These are phyloP conservation scores for Solanum lycopersicoides DNA, from an alignment of 257 asterid genomes.

Conservation along the genomic window DNA sequence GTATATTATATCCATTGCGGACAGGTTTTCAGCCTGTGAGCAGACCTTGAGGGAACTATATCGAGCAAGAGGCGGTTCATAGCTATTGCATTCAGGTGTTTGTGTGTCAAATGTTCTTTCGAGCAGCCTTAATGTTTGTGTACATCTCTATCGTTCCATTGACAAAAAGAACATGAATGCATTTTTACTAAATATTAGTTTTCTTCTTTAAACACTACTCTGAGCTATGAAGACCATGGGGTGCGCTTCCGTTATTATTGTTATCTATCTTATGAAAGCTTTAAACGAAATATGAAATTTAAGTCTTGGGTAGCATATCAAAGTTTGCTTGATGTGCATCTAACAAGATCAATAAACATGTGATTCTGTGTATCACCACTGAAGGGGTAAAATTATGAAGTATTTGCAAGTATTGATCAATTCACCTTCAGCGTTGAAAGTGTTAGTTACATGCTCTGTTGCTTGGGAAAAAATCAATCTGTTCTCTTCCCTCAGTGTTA, in stretches of 20 bases:
- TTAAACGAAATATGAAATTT: background rate
- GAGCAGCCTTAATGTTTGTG: background rate
- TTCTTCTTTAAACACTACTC: background rate
- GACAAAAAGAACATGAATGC: background rate
- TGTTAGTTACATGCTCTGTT: background rate
- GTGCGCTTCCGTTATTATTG: background rate
- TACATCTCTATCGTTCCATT: background rate
- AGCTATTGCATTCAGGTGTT: background rate
- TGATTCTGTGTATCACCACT: background rate
- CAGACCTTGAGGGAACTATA: constrained; percentile 45
- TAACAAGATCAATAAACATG: background rate
- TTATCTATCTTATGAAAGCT: background rate
- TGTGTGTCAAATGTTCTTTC: background rate
- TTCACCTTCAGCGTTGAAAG: background rate
- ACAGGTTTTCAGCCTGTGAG: constrained; percentile 61
- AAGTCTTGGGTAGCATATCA: background rate
- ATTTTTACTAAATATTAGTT: background rate
- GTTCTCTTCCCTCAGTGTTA: background rate
- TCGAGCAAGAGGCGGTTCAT: constrained; percentile 19
- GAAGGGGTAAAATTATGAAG: background rate
- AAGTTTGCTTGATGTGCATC: background rate
- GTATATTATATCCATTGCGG: constrained; percentile 26
- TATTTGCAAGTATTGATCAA: background rate
- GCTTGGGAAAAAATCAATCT: background rate
- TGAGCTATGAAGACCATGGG: background rate